These are phyloP conservation scores for Bruguiera gymnorhiza DNA, from an alignment of 345 rosid genomes.

Conservation along the genomic window DNA sequence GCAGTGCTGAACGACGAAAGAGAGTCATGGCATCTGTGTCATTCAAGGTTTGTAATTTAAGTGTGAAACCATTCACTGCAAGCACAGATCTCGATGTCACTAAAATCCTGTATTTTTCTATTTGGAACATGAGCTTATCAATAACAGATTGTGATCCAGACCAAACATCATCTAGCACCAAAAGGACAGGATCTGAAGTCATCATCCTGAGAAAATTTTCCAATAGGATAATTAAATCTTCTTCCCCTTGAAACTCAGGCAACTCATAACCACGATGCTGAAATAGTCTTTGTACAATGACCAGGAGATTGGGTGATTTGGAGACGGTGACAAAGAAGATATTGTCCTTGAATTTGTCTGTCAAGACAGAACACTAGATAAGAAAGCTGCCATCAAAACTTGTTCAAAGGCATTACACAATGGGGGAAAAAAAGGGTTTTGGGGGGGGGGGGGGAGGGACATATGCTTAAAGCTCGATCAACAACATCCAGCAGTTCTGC, in stretches of 20 bases:
- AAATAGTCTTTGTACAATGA: slow-evolving; percentile 19
- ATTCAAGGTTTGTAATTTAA: slow-evolving; percentile 17
- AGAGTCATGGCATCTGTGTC: slow-evolving; percentile 23
- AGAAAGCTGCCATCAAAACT: background rate
- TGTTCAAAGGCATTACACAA: background rate
- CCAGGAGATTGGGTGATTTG: slow-evolving; percentile 14
- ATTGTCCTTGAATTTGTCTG: slow-evolving; percentile 21
- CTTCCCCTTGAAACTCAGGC: slow-evolving; percentile 18
- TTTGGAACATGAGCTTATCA: slow-evolving; percentile 21
- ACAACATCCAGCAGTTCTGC: no score
- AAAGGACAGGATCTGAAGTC: slow-evolving; percentile 8
- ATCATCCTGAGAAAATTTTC: slow-evolving; percentile 15
- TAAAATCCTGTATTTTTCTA: slow-evolving; percentile 22
- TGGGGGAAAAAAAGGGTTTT: no score
- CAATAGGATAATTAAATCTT: slow-evolving; percentile 27
- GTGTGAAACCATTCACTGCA: slow-evolving; percentile 17
- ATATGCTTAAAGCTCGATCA: no score
- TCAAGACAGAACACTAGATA: background rate
- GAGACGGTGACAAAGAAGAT: slow-evolving; percentile 29
- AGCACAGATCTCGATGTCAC: slow-evolving; percentile 29
- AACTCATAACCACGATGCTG: slow-evolving; percentile 8
- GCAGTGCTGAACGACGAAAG: slow-evolving; percentile 16
- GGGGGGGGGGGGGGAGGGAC: no score
- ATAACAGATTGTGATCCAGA: slow-evolving; percentile 19
- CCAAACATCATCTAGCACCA: slow-evolving; percentile 38